Evolutionary conservation across 2,329 filamentous ascomycete species (phyloP).

Genomic region (Apiospora koreana): DNA sequence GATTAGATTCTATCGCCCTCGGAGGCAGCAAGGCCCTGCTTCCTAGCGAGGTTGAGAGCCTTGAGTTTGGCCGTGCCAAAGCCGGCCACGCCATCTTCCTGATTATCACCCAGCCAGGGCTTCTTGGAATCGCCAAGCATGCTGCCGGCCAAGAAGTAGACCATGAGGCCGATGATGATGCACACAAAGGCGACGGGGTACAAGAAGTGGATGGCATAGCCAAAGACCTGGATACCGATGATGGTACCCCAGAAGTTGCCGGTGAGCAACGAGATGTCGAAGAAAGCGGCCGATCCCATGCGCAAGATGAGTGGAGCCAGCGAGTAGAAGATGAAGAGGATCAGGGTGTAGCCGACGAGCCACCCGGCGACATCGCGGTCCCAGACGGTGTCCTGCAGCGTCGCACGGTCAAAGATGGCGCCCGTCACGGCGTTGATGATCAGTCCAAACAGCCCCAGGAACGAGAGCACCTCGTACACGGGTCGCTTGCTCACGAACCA

Average conservation of each 20-base stretch:
- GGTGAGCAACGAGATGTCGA: conserved; percentile 92
- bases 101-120: conserved; percentile 89
- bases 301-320: conserved; percentile 86
- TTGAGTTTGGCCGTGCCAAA: conserved; percentile 83
- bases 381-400: conserved; percentile 68
- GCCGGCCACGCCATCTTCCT: conserved; percentile 78
- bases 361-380: conserved; percentile 73
- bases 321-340: conserved; percentile 82
- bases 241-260: conserved; percentile 97
- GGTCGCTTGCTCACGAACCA: conserved; percentile 87
- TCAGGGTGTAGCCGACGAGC: conserved; percentile 85
- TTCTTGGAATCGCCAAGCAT: conserved; percentile 87
- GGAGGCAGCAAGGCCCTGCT: conserved; percentile 32
- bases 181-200: conserved; percentile 95
- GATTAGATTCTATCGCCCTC: conserved; percentile 12
- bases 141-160: conserved; percentile 85
- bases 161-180: conserved; percentile 81
- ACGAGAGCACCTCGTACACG: conserved; percentile 90
- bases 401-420: conserved; percentile 83
- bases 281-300: conserved; percentile 88
- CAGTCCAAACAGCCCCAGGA: conserved; percentile 84
- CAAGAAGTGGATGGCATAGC: conserved; percentile 78
- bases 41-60: conserved; percentile 60
- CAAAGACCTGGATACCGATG: conserved; percentile 86
- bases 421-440: conserved; percentile 91